A percentile compares a stretch with the other conserved stretches of the same genome.
Conservation (phyloP, 2,329 filamentous ascomycete genomes). For the Pseudogymnoascus sp. region DNA sequence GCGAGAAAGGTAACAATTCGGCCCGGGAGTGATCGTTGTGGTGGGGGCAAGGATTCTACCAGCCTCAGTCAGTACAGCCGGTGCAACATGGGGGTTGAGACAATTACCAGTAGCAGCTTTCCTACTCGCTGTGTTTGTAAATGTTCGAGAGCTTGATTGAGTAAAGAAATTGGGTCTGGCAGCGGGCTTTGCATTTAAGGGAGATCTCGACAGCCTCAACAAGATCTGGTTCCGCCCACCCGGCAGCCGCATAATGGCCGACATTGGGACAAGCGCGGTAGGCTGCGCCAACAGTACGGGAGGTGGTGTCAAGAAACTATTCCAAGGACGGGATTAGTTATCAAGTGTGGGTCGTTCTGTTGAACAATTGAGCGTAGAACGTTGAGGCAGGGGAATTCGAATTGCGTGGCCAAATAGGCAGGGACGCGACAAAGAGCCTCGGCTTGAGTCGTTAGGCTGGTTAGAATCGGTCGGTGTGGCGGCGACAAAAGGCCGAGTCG, state of each 20-base stretch:
- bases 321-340: background rate
- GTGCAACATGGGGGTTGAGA: background rate
- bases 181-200: background rate
- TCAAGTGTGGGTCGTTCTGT: background rate
- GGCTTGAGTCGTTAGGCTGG: background rate
- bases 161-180: background rate
- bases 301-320: background rate
- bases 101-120: background rate
- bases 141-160: background rate
- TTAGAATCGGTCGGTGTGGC: background rate
- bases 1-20: conserved; percentile 40
- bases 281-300: background rate
- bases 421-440: conserved; percentile 1
- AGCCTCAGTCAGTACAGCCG: background rate
- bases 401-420: conserved; percentile 4
- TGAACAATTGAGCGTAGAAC: background rate
- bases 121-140: background rate
- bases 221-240: background rate
- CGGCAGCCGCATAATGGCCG: background rate
- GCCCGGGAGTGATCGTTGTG: conserved; percentile 34
- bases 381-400: background rate
- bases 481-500: conserved; percentile 7
- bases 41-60: conserved; percentile 13
- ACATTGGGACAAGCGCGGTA: background rate
- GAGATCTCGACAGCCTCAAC: background rate